These are phyloP conservation scores for Macrocybe sp. DNA, from an alignment of 1,284 basidiomycete species.

Conservation along the genomic window DNA sequence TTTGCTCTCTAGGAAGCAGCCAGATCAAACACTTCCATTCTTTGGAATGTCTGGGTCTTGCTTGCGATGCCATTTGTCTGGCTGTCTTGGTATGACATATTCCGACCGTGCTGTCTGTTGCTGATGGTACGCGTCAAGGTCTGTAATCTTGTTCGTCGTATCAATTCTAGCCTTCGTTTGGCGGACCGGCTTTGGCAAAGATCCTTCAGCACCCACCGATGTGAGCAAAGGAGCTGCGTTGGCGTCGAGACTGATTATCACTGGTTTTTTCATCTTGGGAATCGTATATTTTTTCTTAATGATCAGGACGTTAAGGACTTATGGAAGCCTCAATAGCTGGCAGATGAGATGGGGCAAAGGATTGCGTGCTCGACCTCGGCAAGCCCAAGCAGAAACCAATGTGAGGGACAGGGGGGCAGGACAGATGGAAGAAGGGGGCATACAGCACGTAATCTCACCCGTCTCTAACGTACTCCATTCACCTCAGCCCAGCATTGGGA, in stretches of 20 bases:
- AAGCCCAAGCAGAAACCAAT: no score
- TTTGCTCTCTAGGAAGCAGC: slow-evolving; percentile 45
- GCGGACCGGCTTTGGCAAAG: slow-evolving; percentile 37
- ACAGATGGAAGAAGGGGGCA: no score
- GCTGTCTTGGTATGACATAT: slow-evolving; percentile 44
- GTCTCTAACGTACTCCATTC: no score
- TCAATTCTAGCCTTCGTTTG: slow-evolving; percentile 57
- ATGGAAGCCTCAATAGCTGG: slow-evolving; percentile 25
- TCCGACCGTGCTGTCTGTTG: slow-evolving; percentile 5
- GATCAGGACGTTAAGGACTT: slow-evolving; percentile 43
- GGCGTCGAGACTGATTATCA: slow-evolving; percentile 44
- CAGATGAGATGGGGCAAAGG: not conserved
- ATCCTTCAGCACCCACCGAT: slow-evolving; percentile 14
- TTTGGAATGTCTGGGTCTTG: slow-evolving; percentile 71
- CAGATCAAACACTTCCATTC: slow-evolving; percentile 42
- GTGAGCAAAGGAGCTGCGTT: slow-evolving; percentile 24
- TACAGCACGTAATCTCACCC: no score
- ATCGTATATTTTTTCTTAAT: slow-evolving; percentile 45
- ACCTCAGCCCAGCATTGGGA: no score
- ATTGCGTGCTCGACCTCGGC: no score
- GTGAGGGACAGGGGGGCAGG: no score
- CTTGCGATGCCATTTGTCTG: slow-evolving; percentile 58
- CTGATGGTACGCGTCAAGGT: slow-evolving; percentile 25
- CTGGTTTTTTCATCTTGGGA: slow-evolving; percentile 43
- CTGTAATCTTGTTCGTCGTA: slow-evolving; percentile 50